A percentile compares a stretch with the other conserved stretches of the same genome.
These are phyloP conservation scores for Plectranthus barbatus DNA, from an alignment of 257 asterid species.

Conservation along the genomic window DNA sequence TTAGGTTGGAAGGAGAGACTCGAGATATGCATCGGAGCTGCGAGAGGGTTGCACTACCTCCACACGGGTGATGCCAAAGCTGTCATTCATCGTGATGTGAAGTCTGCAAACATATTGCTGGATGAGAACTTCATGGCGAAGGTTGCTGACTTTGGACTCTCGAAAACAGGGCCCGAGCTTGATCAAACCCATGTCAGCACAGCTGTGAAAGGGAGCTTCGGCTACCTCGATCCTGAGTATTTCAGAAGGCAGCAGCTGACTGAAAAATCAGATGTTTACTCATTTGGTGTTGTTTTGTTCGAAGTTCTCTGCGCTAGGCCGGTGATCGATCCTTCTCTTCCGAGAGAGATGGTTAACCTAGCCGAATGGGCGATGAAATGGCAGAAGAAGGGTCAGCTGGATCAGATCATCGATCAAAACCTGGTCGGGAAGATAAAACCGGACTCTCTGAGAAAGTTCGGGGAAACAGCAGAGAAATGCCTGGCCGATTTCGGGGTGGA, in stretches of 20 bases:
- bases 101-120: slow-evolving; percentile 51
- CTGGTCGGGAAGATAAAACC: slow-evolving; percentile 39
- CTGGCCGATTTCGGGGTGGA: slow-evolving; percentile 53
- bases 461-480: slow-evolving; percentile 60
- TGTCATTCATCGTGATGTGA: slow-evolving; percentile 55
- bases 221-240: slow-evolving; percentile 52
- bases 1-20: slow-evolving; percentile 52
- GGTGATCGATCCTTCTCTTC: slow-evolving; percentile 45
- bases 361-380: slow-evolving; percentile 66
- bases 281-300: slow-evolving; percentile 52
- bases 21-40: slow-evolving; percentile 55
- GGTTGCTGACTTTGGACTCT: slow-evolving; percentile 56
- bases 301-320: slow-evolving; percentile 60
- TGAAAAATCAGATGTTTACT: slow-evolving; percentile 51
- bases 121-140: slow-evolving; percentile 51
- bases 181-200: slow-evolving; percentile 56
- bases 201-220: slow-evolving; percentile 57
- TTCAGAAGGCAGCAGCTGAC: slow-evolving; percentile 53
- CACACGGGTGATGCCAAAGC: slow-evolving; percentile 46
- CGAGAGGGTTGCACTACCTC: slow-evolving; percentile 53
- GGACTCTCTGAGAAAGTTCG: slow-evolving; percentile 46
- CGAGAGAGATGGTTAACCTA: slow-evolving; percentile 45
- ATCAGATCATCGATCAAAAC: slow-evolving; percentile 35
- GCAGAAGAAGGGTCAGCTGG: slow-evolving; percentile 55
- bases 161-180: slow-evolving; percentile 44